Conservation (phyloP, 768 basidiomycete species). For the Hypholoma sublateritium region DNA sequence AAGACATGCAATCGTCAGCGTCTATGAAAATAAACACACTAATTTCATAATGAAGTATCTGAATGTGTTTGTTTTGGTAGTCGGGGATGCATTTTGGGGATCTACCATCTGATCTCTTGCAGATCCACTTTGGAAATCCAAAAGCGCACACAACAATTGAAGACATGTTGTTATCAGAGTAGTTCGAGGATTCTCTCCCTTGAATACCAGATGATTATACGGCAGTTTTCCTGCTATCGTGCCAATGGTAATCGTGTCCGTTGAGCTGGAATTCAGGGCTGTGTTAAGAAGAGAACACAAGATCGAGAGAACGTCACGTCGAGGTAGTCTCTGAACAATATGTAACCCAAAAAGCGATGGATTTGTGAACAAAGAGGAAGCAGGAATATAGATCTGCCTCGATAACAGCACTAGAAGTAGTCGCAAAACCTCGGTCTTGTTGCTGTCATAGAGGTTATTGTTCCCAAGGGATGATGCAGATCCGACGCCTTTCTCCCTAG, state of each 20-base stretch:
- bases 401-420: slow-evolving; percentile 88
- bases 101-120: slow-evolving; percentile 61
- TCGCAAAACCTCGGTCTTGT: slow-evolving; percentile 88
- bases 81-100: slow-evolving; percentile 44
- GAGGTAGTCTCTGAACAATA: slow-evolving; percentile 71
- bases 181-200: slow-evolving; percentile 78
- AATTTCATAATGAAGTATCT: slow-evolving; percentile 90
- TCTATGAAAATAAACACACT: slow-evolving; percentile 41
- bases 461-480: slow-evolving; percentile 61
- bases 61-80: slow-evolving; percentile 81
- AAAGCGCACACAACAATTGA: slow-evolving; percentile 72
- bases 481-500: slow-evolving; percentile 94
- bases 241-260: slow-evolving; percentile 53
- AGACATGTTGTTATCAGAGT: slow-evolving; percentile 73
- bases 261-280: slow-evolving; percentile 66
- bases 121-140: slow-evolving; percentile 80
- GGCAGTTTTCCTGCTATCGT: slow-evolving; percentile 78
- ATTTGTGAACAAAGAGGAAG: slow-evolving; percentile 64
- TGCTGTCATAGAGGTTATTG: slow-evolving; percentile 66
- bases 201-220: slow-evolving; percentile 88
- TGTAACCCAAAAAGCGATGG: slow-evolving; percentile 79
- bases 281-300: slow-evolving; percentile 94
- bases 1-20: slow-evolving; percentile 9
- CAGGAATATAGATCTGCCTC: slow-evolving; percentile 83
- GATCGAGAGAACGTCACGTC: slow-evolving; percentile 86